Percentiles rank a stretch among this genome's conserved stretches.
Conservation (phyloP, 2,329 filamentous ascomycete genomes). For the Aschersonia sp. region DNA sequence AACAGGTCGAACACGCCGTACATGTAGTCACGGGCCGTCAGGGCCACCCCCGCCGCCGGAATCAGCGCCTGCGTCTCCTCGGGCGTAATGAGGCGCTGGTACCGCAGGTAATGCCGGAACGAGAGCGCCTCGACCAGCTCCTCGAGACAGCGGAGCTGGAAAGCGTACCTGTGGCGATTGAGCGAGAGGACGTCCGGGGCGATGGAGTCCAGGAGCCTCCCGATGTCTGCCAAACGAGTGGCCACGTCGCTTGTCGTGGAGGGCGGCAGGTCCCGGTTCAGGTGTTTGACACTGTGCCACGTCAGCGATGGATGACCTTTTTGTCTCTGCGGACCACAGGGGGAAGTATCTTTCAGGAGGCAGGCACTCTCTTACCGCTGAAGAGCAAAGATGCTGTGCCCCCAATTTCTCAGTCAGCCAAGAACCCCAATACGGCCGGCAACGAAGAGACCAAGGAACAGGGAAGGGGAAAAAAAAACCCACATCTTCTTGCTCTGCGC, state of each 20-base stretch:
- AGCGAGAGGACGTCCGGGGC: slow-evolving; percentile 61
- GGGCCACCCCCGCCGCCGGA: slow-evolving; percentile 36
- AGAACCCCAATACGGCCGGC: no score
- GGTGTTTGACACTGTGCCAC: slow-evolving; percentile 37
- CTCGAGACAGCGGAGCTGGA: slow-evolving; percentile 73
- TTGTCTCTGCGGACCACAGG: not conserved
- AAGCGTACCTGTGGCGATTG: slow-evolving; percentile 71
- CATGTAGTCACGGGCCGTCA: slow-evolving; percentile 76
- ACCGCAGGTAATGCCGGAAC: slow-evolving; percentile 76
- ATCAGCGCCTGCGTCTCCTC: slow-evolving; percentile 40
- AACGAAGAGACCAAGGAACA: no score
- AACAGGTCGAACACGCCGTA: slow-evolving; percentile 88
- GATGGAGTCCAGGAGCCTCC: slow-evolving; percentile 51
- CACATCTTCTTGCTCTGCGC: slow-evolving; percentile 95
- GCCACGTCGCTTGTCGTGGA: slow-evolving; percentile 58
- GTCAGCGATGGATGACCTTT: not conserved
- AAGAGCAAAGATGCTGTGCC: slow-evolving; percentile 19
- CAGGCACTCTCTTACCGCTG: slow-evolving; percentile 17
- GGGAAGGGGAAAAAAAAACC: slow-evolving; percentile 10
- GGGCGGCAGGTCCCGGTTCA: slow-evolving; percentile 48
- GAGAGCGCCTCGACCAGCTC: slow-evolving; percentile 88
- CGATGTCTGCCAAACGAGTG: slow-evolving; percentile 56
- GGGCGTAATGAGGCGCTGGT: slow-evolving; percentile 58
- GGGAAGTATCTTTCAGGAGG: not conserved
- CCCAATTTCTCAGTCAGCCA: no score